A percentile compares a stretch with the other conserved stretches of the same genome.
These are phyloP conservation scores for Sesbania bispinosa DNA, from an alignment of 306 rosid species.

Conservation along the genomic window DNA sequence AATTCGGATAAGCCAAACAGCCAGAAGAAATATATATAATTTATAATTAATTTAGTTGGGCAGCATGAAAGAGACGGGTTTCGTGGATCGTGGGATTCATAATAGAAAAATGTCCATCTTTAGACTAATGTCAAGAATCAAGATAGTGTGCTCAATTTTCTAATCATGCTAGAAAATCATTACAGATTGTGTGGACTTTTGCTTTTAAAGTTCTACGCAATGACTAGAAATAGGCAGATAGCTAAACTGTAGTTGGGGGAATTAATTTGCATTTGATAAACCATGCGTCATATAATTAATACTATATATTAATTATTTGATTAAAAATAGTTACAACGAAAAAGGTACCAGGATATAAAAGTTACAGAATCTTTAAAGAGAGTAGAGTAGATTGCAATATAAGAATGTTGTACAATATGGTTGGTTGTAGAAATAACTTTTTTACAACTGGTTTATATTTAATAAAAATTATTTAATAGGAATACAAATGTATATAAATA, in stretches of 20 bases:
- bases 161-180: background rate
- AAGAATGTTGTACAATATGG: no score
- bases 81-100: background rate
- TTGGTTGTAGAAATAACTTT: no score
- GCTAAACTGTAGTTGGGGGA: background rate
- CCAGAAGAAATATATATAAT: no score
- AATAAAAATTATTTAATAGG: background rate
- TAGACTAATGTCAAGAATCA: background rate
- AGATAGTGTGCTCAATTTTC: slow-evolving; percentile 10
- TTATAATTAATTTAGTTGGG: background rate
- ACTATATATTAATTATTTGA: no score
- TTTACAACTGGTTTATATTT: background rate
- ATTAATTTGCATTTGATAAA: slow-evolving; percentile 17
- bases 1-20: background rate
- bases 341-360: no score
- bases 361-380: no score
- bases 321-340: no score
- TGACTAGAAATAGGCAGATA: background rate
- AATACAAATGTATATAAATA: background rate
- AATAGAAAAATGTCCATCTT: background rate
- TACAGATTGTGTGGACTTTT: background rate
- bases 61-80: slow-evolving; percentile 3
- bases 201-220: background rate
- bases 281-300: no score
- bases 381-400: no score